Evolutionary conservation across 208 protist genomes (phyloP).

Genomic region (Angomonas desouzai): DNA sequence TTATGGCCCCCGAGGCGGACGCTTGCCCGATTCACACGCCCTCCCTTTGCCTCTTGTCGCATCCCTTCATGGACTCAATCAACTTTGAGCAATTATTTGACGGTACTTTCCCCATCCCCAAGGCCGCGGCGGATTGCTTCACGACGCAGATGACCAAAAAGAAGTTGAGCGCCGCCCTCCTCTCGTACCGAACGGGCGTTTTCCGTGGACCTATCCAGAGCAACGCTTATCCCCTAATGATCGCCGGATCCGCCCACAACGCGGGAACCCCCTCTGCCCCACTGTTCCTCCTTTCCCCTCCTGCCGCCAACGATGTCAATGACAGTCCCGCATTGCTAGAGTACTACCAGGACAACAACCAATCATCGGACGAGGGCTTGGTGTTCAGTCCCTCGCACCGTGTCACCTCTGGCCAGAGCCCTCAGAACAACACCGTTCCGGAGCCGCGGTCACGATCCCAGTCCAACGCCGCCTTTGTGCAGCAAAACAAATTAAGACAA

Average conservation of each 20-base stretch:
- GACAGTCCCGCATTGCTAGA: slow-evolving; percentile 3
- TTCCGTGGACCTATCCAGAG: slow-evolving; percentile 27
- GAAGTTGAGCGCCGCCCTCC: slow-evolving; percentile 38
- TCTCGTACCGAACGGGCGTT: slow-evolving; percentile 39
- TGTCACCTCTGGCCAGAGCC: slow-evolving; percentile 5
- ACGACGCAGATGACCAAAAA: slow-evolving; percentile 38
- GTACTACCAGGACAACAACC: slow-evolving; percentile 17
- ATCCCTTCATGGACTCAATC: slow-evolving; percentile 62
- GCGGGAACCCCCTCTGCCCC: slow-evolving; percentile 23
- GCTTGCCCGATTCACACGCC: slow-evolving; percentile 41
- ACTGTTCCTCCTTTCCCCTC: slow-evolving; percentile 29
- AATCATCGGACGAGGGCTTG: slow-evolving; percentile 18
- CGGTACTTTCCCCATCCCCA: slow-evolving; percentile 39
- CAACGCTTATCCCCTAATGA: slow-evolving; percentile 40
- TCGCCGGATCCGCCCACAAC: slow-evolving; percentile 42
- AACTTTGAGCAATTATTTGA: slow-evolving; percentile 59
- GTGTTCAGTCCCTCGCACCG: slow-evolving; percentile 28
- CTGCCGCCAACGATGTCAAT: slow-evolving; percentile 17
- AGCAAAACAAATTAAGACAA: slow-evolving; percentile 31
- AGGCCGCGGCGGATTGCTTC: slow-evolving; percentile 33
- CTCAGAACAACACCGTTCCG: slow-evolving; percentile 4
- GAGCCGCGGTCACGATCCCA: slow-evolving; percentile 26
- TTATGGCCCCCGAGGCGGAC: slow-evolving; percentile 15
- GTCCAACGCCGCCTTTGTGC: slow-evolving; percentile 19
- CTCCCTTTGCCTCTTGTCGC: slow-evolving; percentile 35